Evolutionary conservation across 192 early-diverging fungal species (phyloP).

Genomic region (Phlyctochytrium bullatum): DNA sequence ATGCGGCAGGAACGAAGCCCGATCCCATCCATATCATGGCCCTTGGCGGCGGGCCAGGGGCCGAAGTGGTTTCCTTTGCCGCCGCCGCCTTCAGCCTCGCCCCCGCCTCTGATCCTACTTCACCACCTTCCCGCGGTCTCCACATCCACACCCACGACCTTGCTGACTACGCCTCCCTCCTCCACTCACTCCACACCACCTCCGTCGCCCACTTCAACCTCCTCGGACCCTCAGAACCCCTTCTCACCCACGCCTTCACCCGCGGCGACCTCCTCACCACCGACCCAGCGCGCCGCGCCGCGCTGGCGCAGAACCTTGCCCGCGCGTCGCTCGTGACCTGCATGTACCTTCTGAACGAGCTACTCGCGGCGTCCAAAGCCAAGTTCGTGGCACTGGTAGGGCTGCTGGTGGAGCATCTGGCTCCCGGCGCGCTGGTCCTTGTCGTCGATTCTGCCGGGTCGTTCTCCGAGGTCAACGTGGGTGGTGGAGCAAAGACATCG

Average conservation of each 20-base stretch:
- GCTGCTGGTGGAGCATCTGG: conserved; percentile 61
- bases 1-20: conserved; percentile 26
- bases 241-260: conserved; percentile 1
- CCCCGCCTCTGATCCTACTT: neutral
- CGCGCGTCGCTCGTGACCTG: conserved; percentile 73
- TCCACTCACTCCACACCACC: conserved; percentile 16
- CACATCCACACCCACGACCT: conserved; percentile 38
- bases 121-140: neutral
- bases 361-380: conserved; percentile 73
- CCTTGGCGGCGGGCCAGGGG: conserved; percentile 83
- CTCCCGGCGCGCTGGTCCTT: conserved; percentile 65
- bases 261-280: conserved; percentile 26
- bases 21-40: conserved; percentile 40
- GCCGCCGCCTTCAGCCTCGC: conserved; percentile 43
- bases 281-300: neutral
- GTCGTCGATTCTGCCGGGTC: conserved; percentile 91
- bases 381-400: conserved; percentile 76
- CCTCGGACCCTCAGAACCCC: neutral
- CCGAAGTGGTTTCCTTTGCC: conserved; percentile 77
- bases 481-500: conserved; percentile 16
- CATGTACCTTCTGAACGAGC: conserved; percentile 92
- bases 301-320: conserved; percentile 30
- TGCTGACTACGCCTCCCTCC: conserved; percentile 28
- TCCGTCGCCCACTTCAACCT: conserved; percentile 9
- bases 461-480: conserved; percentile 82